Base-by-base conservation (phyloP, 2,329 filamentous ascomycete genomes). In the Hortaea sp. region DNA sequence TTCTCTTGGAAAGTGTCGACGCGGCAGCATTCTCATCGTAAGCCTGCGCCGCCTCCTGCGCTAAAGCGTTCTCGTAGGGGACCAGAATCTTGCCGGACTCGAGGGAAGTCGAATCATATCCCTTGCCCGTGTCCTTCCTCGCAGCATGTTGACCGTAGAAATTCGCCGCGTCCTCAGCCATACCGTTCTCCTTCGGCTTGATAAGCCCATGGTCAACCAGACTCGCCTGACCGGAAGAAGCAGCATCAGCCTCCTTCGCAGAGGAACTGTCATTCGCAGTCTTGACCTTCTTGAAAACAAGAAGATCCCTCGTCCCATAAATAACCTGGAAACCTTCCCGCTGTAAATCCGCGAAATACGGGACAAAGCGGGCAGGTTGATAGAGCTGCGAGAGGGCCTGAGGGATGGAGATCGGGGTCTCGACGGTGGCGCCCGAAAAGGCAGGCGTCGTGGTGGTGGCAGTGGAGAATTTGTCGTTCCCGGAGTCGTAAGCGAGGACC, bases 311-410 rank as follows among this genome's bases (percentile, higher is more conserved):
- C 41, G 71, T 71, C 1, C 80, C 81, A 2, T 81, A 78, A 1
- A 81, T 73, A 35, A 85, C 79, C 54, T 84, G 81, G 51, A 79
- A 86, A 0, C 82, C 82, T 46, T 82, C 70, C 0, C 69, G 66
- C 49, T 80, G 72, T 1, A 85, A 69, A 1, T 71, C 63, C 3
- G 69, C 67, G 47, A 86, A 79, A 53, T 84, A 72, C 4, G 80
- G 73, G 9, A 85, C 71, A 63, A 85, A 86, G 52, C 78, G 78
- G 42, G 75, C 71, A 0, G 82, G 80, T 50, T 82, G 75, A 0
- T 77, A 75, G 12, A 86, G 69, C 6, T 73, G 73, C 1, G 77
- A 69, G 2, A 86, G 66, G 1, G 77, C 77, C 41, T 83, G 76
- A 6, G 77, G 70, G 1, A 82, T 78, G 0, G 78, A 73, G 20